Evolutionary conservation across 495 filamentous ascomycete species (phyloP), one percentile per base, ranked within the genome.

Genomic region (Penicillium turbatum): DNA sequence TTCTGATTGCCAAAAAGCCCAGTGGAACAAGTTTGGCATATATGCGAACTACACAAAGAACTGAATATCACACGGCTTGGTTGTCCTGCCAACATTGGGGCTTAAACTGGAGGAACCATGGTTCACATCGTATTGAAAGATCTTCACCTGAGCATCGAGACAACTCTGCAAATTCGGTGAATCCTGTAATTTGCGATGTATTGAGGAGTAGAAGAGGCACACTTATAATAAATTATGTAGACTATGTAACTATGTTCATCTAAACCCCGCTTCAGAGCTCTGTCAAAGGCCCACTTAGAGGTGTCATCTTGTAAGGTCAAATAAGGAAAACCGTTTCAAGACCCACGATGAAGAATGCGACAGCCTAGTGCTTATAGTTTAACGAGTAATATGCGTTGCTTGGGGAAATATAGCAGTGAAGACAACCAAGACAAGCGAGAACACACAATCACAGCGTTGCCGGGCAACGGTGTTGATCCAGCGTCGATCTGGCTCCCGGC

Each of bases 401-500:
- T 47, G 26, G 45, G 39, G 13, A 26, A 41, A n/a, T n/a, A n/a
- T n/a, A n/a, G n/a, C n/a, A n/a, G n/a, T n/a, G n/a, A n/a, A n/a
- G n/a, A n/a, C n/a, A n/a, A n/a, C n/a, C n/a, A 24, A 42, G 19
- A 35, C 6, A 37, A 2, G 1, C 15, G 30, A 27, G n/a, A 51
- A 51, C 48, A 35, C 48, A 38, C 48, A 51, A 51, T 42, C 30
- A 42, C 10, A 7, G 7, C 49, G 49, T 51, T 51, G 49, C 49
- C 38, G 19, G 30, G 49, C 49, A 51, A 51, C 49, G 30, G 9
- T 13, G 35, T 27, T 32, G 34, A 39, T 36, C 34, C 21, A 11
- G 10, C 16, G 27, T 44, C 21, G 52, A 54, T 48, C 45, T 31
- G 36, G 12, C 42, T 52, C 50, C 44, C 45, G 56, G 52, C 53